Conservation (phyloP, 2,329 filamentous ascomycete genomes). For the Exserohilum turcica region DNA sequence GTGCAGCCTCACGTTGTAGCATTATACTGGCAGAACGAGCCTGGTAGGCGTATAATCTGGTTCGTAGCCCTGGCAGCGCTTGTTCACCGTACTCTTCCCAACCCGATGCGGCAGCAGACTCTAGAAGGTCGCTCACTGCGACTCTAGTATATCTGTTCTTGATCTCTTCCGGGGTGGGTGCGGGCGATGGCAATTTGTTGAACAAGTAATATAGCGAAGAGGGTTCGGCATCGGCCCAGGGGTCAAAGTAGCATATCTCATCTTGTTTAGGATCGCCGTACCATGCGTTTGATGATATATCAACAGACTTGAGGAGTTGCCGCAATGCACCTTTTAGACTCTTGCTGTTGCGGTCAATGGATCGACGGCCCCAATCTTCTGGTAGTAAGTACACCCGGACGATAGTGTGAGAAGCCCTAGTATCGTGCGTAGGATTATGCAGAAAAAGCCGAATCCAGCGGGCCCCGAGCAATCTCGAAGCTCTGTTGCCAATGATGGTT, state of each 20-base stretch:
- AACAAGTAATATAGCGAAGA: constrained; percentile 71
- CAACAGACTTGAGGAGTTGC: constrained; percentile 58
- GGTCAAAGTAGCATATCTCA: constrained; percentile 41
- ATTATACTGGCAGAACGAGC: constrained; percentile 79
- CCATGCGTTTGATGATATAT: constrained; percentile 64
- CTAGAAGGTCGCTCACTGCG: constrained; percentile 62
- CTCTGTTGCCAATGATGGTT: constrained; percentile 30
- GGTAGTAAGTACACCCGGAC: constrained; percentile 68
- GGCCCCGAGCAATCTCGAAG: constrained; percentile 38
- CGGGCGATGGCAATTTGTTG: constrained; percentile 73
- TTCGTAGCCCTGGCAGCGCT: constrained; percentile 62
- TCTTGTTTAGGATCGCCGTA: constrained; percentile 47
- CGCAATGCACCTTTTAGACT: constrained; percentile 55
- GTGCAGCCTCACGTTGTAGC: constrained; percentile 77
- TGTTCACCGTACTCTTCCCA: constrained; percentile 41
- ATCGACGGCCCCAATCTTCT: constrained; percentile 64
- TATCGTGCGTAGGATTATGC: constrained; percentile 4
- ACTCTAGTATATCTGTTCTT: constrained; percentile 57
- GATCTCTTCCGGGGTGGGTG: constrained; percentile 59
- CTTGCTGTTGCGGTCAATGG: constrained; percentile 57
- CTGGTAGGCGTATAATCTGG: constrained; percentile 77
- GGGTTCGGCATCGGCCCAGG: constrained; percentile 51
- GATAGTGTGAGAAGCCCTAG: constrained; percentile 12
- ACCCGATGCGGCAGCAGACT: constrained; percentile 32
- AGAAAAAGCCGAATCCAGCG: constrained; percentile 44